These are phyloP conservation scores for Periconia sp. DNA, from an alignment of 2,329 filamentous ascomycete genomes.

Conservation along the genomic window DNA sequence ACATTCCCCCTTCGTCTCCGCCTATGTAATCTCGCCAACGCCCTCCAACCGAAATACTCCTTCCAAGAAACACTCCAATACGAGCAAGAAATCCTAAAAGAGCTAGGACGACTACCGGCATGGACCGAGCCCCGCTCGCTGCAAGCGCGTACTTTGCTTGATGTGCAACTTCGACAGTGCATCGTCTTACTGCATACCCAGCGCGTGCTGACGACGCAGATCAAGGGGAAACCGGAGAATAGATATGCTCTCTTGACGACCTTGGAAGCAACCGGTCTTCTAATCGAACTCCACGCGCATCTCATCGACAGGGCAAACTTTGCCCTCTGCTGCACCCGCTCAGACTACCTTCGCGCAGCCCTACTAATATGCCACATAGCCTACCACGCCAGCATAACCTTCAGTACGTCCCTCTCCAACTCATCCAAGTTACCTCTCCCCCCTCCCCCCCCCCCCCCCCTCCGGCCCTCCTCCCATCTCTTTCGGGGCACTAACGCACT, in stretches of 20 bases:
- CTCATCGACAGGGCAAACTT: slow-evolving; percentile 18
- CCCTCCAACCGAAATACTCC: slow-evolving; percentile 8
- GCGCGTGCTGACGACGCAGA: slow-evolving; percentile 5
- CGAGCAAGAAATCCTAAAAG: slow-evolving; percentile 17
- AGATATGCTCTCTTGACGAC: slow-evolving; percentile 17
- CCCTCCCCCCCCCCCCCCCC: not conserved
- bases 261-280: slow-evolving; percentile 14
- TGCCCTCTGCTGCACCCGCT: slow-evolving; percentile 21
- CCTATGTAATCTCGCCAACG: slow-evolving; percentile 17
- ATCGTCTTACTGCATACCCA: slow-evolving; percentile 29
- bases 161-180: slow-evolving; percentile 35
- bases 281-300: slow-evolving; percentile 20
- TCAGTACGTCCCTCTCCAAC: too few relatives aligned
- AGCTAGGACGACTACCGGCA: slow-evolving; percentile 13
- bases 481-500: slow-evolving; percentile 14
- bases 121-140: slow-evolving; percentile 16
- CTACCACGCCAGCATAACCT: slow-evolving; percentile 16
- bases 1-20: slow-evolving; percentile 13
- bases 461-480: slow-evolving; percentile 17
- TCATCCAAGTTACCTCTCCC: too few relatives aligned
- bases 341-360: slow-evolving; percentile 26
- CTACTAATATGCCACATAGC: slow-evolving; percentile 25
- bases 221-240: not conserved
- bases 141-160: slow-evolving; percentile 24
- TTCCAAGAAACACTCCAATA: slow-evolving; percentile 19